Evolutionary conservation across 2,329 filamentous ascomycete species (phyloP).

Genomic region (Neofusicoccum umdonicola): DNA sequence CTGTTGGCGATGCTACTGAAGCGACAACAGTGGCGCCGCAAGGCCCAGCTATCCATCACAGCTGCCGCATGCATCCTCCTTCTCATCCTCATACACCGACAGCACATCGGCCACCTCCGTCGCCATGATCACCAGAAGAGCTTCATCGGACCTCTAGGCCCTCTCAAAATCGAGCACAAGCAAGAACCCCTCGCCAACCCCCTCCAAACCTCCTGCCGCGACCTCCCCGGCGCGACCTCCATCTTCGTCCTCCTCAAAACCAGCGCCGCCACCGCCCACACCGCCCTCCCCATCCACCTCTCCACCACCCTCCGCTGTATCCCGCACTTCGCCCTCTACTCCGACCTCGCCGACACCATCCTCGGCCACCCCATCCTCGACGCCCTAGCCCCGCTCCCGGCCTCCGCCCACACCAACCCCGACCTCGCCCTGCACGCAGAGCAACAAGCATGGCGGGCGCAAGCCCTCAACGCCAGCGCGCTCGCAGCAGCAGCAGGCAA

Average conservation of each 20-base stretch:
- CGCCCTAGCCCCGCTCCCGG: constrained; percentile 44
- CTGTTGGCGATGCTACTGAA: too few relatives aligned
- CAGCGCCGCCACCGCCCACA: constrained; percentile 57
- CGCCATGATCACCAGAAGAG: too few relatives aligned
- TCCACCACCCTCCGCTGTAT: constrained; percentile 35
- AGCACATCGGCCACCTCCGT: too few relatives aligned
- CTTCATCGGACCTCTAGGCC: too few relatives aligned
- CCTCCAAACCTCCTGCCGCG: constrained; percentile 28
- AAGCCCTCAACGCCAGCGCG: constrained; percentile 34
- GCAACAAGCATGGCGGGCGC: constrained; percentile 39
- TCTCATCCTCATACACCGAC: too few relatives aligned
- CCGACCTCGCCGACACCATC: constrained; percentile 41
- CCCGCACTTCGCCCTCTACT: constrained; percentile 36
- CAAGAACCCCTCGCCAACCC: constrained; percentile 18
- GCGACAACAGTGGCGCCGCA: too few relatives aligned
- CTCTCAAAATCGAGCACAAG: too few relatives aligned
- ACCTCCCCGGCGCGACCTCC: constrained; percentile 44
- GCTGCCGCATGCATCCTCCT: too few relatives aligned
- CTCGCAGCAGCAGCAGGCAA: too few relatives aligned
- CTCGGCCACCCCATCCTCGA: constrained; percentile 49
- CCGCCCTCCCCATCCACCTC: constrained; percentile 52
- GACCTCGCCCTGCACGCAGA: constrained; percentile 45
- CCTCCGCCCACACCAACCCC: too few relatives aligned
- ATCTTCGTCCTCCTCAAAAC: constrained; percentile 59
- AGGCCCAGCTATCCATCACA: too few relatives aligned